These are phyloP conservation scores for Trichophyton schoenleinii DNA, from an alignment of 2,329 filamentous ascomycete genomes.

Conservation along the genomic window DNA sequence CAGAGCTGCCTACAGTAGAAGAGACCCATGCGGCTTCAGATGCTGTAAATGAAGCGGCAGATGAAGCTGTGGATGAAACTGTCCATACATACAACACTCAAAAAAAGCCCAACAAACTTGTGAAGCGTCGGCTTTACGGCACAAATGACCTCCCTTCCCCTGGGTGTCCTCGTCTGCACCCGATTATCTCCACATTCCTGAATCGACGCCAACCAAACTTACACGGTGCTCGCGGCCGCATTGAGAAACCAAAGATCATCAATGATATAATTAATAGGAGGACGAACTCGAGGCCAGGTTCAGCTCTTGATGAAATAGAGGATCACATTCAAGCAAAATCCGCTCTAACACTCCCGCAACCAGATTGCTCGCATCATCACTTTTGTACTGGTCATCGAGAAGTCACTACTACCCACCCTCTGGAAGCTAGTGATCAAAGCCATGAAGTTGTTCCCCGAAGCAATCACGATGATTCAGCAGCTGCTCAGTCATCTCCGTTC, in stretches of 20 bases:
- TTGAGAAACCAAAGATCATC: slow-evolving; percentile 10
- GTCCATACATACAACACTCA: neutral
- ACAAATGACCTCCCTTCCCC: neutral
- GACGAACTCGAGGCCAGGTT: neutral
- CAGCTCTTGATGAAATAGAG: neutral
- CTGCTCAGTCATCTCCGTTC: neutral
- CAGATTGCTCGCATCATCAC: too few relatives aligned
- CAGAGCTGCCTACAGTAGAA: neutral
- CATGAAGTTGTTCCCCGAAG: neutral
- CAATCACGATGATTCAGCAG: neutral
- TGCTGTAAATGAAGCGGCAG: neutral
- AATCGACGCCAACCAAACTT: slow-evolving; percentile 9
- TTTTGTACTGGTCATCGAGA: neutral
- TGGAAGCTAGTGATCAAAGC: neutral
- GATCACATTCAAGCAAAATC: neutral
- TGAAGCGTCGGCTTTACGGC: slow-evolving; percentile 1
- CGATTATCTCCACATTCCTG: slow-evolving; percentile 2
- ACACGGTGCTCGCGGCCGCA: slow-evolving; percentile 6
- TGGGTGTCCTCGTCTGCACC: neutral
- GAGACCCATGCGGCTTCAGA: neutral
- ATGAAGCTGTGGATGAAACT: neutral
- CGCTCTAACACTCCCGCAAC: neutral
- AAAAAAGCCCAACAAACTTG: slow-evolving; percentile 1
- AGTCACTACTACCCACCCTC: neutral
- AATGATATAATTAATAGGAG: slow-evolving; percentile 6